Conservation (phyloP, 192 early-diverging fungal species). For the Coemansia sp. region DNA sequence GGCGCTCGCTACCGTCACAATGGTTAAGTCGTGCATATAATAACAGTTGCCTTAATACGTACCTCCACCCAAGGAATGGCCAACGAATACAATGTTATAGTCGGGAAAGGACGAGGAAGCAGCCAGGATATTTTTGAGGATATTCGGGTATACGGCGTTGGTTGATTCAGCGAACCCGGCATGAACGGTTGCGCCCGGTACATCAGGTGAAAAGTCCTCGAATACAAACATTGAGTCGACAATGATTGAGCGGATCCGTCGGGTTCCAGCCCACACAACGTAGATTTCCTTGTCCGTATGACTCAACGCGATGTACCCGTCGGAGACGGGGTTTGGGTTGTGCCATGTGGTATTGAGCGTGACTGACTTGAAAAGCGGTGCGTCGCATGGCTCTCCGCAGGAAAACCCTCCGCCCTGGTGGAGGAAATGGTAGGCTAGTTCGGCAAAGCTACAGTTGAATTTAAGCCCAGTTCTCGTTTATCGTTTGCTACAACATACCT, state of each 20-base stretch:
- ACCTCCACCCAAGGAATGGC: slow-evolving; percentile 52
- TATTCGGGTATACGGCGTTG: slow-evolving; percentile 36
- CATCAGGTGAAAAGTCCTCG: slow-evolving; percentile 22
- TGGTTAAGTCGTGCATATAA: not conserved
- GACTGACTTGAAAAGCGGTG: slow-evolving; percentile 13
- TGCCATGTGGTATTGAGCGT: slow-evolving; percentile 50
- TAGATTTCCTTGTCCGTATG: slow-evolving; percentile 39
- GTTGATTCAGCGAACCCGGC: slow-evolving; percentile 37
- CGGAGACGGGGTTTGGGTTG: slow-evolving; percentile 40
- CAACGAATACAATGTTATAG: slow-evolving; percentile 43
- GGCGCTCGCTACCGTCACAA: slow-evolving; percentile 31
- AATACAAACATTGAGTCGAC: slow-evolving; percentile 37
- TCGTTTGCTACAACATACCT: slow-evolving; percentile 50
- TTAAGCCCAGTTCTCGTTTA: too few species aligned
- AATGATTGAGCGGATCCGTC: slow-evolving; percentile 36
- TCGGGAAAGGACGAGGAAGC: slow-evolving; percentile 24
- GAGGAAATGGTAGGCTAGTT: slow-evolving; percentile 41
- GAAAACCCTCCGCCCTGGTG: slow-evolving; percentile 37
- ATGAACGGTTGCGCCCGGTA: slow-evolving; percentile 33
- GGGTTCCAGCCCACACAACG: slow-evolving; percentile 47
- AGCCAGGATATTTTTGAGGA: slow-evolving; percentile 41
- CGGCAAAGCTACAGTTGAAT: slow-evolving; percentile 45
- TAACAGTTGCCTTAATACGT: slow-evolving; percentile 1
- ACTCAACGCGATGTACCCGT: slow-evolving; percentile 45
- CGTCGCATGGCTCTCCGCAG: slow-evolving; percentile 28